phyloP scores from a whole-genome alignment of 2,329 filamentous ascomycete species.

The Nigrospora oryzae region DNA sequence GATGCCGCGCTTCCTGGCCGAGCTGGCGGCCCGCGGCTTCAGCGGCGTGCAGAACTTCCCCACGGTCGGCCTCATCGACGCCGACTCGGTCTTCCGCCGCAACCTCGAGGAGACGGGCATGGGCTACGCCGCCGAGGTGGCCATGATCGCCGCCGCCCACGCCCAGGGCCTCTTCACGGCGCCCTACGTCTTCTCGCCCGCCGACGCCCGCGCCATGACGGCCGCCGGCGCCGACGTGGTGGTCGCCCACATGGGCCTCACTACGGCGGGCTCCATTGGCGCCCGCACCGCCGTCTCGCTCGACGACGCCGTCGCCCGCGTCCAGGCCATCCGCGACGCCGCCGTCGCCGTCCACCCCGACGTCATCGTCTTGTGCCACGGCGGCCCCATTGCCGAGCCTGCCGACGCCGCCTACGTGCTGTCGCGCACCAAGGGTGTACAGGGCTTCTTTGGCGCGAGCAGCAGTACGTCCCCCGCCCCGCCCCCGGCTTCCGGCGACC shows the following conservation, averaged over 20 bases:
- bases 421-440: slow-evolving; percentile 50
- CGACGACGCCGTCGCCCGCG: slow-evolving; percentile 52
- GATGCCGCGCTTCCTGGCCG: slow-evolving; percentile 49
- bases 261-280: slow-evolving; percentile 56
- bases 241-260: slow-evolving; percentile 62
- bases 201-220: slow-evolving; percentile 55
- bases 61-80: slow-evolving; percentile 64
- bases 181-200: slow-evolving; percentile 59
- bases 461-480: slow-evolving; percentile 25
- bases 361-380: slow-evolving; percentile 62
- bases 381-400: slow-evolving; percentile 57
- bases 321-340: slow-evolving; percentile 57
- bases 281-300: slow-evolving; percentile 51
- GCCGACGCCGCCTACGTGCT: slow-evolving; percentile 57
- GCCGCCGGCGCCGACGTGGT: slow-evolving; percentile 57
- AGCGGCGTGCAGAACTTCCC: slow-evolving; percentile 67
- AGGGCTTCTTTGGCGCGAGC: slow-evolving; percentile 65
- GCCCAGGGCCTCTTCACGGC: slow-evolving; percentile 56
- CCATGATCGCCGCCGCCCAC: slow-evolving; percentile 53
- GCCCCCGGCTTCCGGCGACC: too few species aligned
- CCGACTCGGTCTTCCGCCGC: slow-evolving; percentile 44
- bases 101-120: slow-evolving; percentile 67
- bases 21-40: slow-evolving; percentile 56
- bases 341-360: slow-evolving; percentile 46
- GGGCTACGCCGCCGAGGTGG: slow-evolving; percentile 59